Evolutionary conservation across 345 rosid genomes (phyloP).

Genomic region (Eucalyptus camaldulensis): DNA sequence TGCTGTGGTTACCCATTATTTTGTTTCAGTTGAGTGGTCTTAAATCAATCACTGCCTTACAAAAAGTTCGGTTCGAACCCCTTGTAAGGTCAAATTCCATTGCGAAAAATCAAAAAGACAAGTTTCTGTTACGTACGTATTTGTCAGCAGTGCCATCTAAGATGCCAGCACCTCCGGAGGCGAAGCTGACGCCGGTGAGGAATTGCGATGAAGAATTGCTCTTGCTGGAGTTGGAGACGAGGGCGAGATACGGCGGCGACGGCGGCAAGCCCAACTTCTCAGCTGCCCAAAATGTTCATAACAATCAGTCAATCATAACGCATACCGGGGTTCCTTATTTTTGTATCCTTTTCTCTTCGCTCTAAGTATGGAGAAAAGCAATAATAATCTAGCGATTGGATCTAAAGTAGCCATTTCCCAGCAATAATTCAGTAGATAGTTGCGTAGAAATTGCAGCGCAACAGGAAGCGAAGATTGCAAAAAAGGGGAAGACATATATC

Average conservation of each 20-base stretch:
- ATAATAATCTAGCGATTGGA: background rate
- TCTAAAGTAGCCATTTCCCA: background rate
- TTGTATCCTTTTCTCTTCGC: background rate
- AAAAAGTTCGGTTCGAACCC: background rate
- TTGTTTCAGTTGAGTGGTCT: background rate
- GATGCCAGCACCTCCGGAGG: constrained; percentile 32
- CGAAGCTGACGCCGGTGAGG: constrained; percentile 45
- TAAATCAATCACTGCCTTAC: background rate
- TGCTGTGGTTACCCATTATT: background rate
- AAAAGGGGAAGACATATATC: background rate
- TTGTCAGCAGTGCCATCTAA: constrained; percentile 2
- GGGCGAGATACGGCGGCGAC: constrained; percentile 48
- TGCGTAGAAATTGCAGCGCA: background rate
- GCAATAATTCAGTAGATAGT: background rate
- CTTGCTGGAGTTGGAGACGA: background rate
- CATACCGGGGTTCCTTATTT: background rate
- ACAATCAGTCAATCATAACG: background rate
- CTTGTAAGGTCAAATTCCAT: background rate
- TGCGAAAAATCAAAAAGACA: background rate
- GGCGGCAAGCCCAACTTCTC: constrained; percentile 49
- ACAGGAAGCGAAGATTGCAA: background rate
- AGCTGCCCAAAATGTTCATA: constrained; percentile 15
- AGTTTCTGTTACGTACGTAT: background rate
- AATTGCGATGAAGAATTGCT: constrained; percentile 1
- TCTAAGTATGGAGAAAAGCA: background rate